Percentiles rank a stretch among this genome's conserved stretches.
phyloP scores from a whole-genome alignment of 2,329 filamentous ascomycete genomes.

The Xylaria sp. region DNA sequence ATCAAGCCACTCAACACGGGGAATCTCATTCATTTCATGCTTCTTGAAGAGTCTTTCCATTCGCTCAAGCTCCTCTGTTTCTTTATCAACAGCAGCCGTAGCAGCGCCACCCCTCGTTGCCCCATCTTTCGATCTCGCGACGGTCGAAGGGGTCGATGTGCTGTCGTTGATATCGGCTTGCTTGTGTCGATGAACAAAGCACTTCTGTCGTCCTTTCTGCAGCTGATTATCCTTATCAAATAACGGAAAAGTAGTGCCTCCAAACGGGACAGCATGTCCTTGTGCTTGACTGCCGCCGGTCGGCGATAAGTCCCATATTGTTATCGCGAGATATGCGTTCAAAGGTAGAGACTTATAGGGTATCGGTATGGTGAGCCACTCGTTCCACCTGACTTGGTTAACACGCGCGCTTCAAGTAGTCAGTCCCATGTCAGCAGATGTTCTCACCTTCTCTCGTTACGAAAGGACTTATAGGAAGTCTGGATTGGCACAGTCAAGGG shows the following conservation, averaged over 20 bases:
- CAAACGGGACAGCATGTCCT: constrained; percentile 82
- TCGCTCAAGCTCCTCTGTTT: constrained; percentile 79
- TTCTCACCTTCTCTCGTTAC: constrained; percentile 54
- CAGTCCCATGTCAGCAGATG: constrained; percentile 12
- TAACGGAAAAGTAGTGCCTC: constrained; percentile 84
- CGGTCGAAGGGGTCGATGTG: constrained; percentile 69
- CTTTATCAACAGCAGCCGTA: constrained; percentile 53
- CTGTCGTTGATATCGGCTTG: constrained; percentile 79
- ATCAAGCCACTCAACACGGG: constrained; percentile 90
- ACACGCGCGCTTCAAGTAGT: neutral
- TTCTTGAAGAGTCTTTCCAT: constrained; percentile 91
- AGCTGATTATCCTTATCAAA: constrained; percentile 90
- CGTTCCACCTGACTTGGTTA: constrained; percentile 67
- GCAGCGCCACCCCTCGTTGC: constrained; percentile 43
- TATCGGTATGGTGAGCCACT: constrained; percentile 88
- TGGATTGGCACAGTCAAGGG: constrained; percentile 87
- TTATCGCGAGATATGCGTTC: constrained; percentile 82
- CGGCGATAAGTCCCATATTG: constrained; percentile 89
- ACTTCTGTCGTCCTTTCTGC: constrained; percentile 89
- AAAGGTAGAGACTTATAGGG: constrained; percentile 75
- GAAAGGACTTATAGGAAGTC: constrained; percentile 89
- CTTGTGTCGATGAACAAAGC: constrained; percentile 73
- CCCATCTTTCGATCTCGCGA: constrained; percentile 49
- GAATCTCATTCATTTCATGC: constrained; percentile 95
- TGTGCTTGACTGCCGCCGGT: constrained; percentile 63